These are phyloP conservation scores for Xylariaceae sp. DNA, from an alignment of 2,329 filamentous ascomycete genomes.

Conservation along the genomic window DNA sequence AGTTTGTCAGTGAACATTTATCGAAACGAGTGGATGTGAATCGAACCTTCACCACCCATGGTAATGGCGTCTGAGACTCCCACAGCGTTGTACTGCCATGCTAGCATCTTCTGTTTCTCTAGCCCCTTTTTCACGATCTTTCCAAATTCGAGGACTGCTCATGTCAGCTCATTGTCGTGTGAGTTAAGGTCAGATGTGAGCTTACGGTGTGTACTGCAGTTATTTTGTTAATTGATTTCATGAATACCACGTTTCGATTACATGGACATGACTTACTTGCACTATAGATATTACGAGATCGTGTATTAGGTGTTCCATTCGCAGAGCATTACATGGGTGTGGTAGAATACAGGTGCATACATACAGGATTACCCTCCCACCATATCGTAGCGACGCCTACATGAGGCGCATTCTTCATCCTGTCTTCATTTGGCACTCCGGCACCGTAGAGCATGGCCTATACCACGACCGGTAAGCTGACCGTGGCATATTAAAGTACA, in stretches of 20 bases:
- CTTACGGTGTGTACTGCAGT: conserved; percentile 34
- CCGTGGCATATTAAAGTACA: background rate
- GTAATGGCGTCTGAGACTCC: conserved; percentile 89
- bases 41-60: conserved; percentile 83
- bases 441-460: conserved; percentile 94
- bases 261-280: conserved; percentile 25
- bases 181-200: background rate
- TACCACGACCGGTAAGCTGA: background rate
- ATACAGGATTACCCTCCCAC: conserved; percentile 94
- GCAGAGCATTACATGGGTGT: background rate
- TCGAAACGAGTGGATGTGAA: background rate
- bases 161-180: conserved; percentile 9
- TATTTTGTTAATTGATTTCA: conserved; percentile 3
- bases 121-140: conserved; percentile 83
- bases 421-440: conserved; percentile 76
- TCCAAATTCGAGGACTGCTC: conserved; percentile 75
- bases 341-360: conserved; percentile 31
- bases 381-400: conserved; percentile 89
- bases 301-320: background rate
- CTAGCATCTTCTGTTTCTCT: conserved; percentile 80
- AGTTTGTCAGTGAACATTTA: background rate
- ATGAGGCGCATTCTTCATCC: conserved; percentile 88
- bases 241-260: background rate
- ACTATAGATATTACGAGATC: conserved; percentile 12
- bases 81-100: conserved; percentile 91